Evolutionary conservation across 2,329 filamentous ascomycete species (phyloP), one percentile per base, ranked within the genome.

Genomic region (Ophiostoma tasmaniense): DNA sequence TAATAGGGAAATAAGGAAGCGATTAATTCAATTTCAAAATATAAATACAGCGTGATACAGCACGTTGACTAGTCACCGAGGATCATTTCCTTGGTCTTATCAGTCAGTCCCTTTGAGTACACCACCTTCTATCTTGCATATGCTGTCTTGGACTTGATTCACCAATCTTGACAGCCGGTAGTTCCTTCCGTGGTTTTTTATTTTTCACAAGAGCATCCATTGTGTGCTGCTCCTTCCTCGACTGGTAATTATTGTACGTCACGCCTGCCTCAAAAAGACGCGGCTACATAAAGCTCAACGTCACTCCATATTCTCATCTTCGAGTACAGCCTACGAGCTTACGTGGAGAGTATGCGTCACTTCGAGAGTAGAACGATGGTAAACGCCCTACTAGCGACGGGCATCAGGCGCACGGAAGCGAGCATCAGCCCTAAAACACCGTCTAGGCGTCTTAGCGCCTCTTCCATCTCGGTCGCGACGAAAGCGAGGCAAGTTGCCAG

Each of bases 1-100:
- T 30, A 25, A 61, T 28, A 11, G 22, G 52, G 45, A 55, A 17
- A 25, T 55, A 55, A 55, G 3, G 11, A 55, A 13, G n/a, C 50
- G 50, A 55, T 55, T 55, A 55, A 28, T 28, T 55, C 50, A 25
- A 55, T 55, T 55, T 55, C 11, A 28, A 30, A 28, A 17, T 61
- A 30, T 7, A 61, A 10, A 30, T 28, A 22, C 7, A n/a, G 37
- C 8, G 37, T 39, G 13, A 39, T 11, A 33, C 33, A 39, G 50
- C 22, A 55, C n/a, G 50, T 61, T 61, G 13, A 25, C 55, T 55
- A 55, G 50, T 55, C n/a, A 55, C n/a, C 25, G 25, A 61, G 25
- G 55, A 61, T 61, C 55, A 61, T 61, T 30, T 28, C 25, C 50
- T 61, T 61, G 55, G 55, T 61, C 55, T 61, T 61, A 61, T 61